Evolutionary conservation across 768 basidiomycete genomes (phyloP), one percentile per base, ranked within the genome.

Genomic region (Kwoniella dejecticola): DNA sequence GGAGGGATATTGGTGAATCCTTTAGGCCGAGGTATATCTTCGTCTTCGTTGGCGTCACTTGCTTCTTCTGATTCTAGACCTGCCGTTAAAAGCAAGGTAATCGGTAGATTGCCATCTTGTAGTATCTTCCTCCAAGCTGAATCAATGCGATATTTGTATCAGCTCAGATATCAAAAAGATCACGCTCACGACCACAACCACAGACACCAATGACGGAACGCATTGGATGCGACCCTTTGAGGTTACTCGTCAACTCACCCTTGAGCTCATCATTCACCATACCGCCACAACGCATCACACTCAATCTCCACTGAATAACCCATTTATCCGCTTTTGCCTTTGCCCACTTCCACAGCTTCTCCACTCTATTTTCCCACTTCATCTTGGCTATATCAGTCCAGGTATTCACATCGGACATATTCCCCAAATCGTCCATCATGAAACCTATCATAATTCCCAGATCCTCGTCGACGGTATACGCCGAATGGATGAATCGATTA

Each of bases 341-440:
- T 7, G 57, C 45, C 31, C 30, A 58, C 7, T 55, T 59, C 36
- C 40, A 60, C 5, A 64, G n/a, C 23, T 44, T 52, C 36, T 38
- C 44, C 11, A 60, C 50, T 24, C 38, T 30, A 11, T 31, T 38
- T 13, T 44, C 27, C 26, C 33, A 33, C 17, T 36, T 48, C 10
- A 38, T 17, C 15, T 33, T 31, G 10, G 27, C 44, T 26, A 19
- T 29, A 27, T 36, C 29, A 17, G 23, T 57, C 62, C 64, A 71
- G 5, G 50, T 44, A 41, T 47, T 63, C 31, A 72, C 26, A 24
- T 64, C 57, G 23, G 57, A 67, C 26, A 57, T 45, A 24, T 75
- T 67, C 2, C 70, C 73, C 11, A 65, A 46, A 49, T 57, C 46
- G 57, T 75, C 73, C 7, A 75, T 55, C 8, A 64, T 59, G 30